A percentile compares a stretch with the other conserved stretches of the same genome.
These are phyloP conservation scores for Mycosphaerella sp. DNA, from an alignment of 2,329 filamentous ascomycete species.

Conservation along the genomic window DNA sequence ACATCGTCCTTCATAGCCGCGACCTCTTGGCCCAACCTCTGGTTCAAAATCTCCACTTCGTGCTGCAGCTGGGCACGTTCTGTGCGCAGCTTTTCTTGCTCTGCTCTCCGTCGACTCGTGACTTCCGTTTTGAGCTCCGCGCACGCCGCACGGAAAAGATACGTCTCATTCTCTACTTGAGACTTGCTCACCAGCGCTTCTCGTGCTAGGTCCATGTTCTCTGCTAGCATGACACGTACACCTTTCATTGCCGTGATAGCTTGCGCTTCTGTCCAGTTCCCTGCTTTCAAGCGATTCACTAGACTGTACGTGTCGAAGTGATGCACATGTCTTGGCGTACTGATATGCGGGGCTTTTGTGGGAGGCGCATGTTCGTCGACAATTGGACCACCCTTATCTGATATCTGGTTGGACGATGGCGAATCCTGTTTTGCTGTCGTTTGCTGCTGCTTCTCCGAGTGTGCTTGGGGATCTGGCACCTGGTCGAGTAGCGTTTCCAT, in stretches of 20 bases:
- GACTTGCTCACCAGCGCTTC: slow-evolving; percentile 78
- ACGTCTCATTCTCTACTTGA: slow-evolving; percentile 88
- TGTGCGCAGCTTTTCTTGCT: slow-evolving; percentile 74
- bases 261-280: slow-evolving; percentile 67
- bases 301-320: slow-evolving; percentile 94
- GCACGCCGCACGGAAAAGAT: slow-evolving; percentile 89
- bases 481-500: slow-evolving; percentile 28
- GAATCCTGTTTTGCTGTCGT: slow-evolving; percentile 14
- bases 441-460: slow-evolving; percentile 18
- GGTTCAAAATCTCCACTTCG: slow-evolving; percentile 86
- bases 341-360: slow-evolving; percentile 48
- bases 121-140: slow-evolving; percentile 86
- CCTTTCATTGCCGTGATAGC: slow-evolving; percentile 88
- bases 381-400: slow-evolving; percentile 22
- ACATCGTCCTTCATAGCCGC: slow-evolving; percentile 77
- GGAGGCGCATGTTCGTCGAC: slow-evolving; percentile 48
- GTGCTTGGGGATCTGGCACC: slow-evolving; percentile 24
- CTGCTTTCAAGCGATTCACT: slow-evolving; percentile 67
- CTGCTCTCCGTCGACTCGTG: slow-evolving; percentile 65
- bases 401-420: slow-evolving; percentile 1
- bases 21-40: slow-evolving; percentile 78
- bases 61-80: slow-evolving; percentile 84
- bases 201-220: slow-evolving; percentile 75
- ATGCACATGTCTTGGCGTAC: slow-evolving; percentile 76
- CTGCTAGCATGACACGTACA: slow-evolving; percentile 66